Base-by-base conservation (phyloP, 352 stramenopile genomes). In the Pythium brachiatum region DNA sequence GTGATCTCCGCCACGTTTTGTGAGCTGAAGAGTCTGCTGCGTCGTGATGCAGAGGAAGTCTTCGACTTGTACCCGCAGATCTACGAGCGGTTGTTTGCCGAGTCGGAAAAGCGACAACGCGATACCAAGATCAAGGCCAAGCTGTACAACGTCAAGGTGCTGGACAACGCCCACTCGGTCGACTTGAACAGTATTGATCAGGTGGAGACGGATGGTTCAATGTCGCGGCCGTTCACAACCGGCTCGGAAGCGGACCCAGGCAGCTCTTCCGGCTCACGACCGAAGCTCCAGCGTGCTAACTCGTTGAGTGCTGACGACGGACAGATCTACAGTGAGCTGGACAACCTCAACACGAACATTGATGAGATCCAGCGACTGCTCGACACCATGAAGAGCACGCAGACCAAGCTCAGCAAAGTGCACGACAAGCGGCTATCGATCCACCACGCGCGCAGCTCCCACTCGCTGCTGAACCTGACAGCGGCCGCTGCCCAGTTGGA, bases 131-230 rank as follows among this genome's bases (percentile, higher is more conserved):
- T 73, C 18, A 78, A 80, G 57, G 71, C 70, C 21, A 74, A 68
- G 11, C 57, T 86, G 13, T 81, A 76, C 62, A 82, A 81, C 50
- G 75, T 88, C 20, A 82, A 83, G 48, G 73, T 88, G n/a, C 71
- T 88, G n/a, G 79, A 88, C 52, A 88, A 88, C 15, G 74, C 75
- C 1, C 79, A 88, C 51, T 72, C 73, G 16, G 76, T 88, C 6
- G 75, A 85, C 26, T 74, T 83, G 47, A 83, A 69, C 39, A 76
- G 69, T 34, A 81, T 88, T 32, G 75, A 81, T 34, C 68, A 88
- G 15, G 60, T 57, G 13, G 55, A 57, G 18, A 21, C 21, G 16
- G 73, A 60, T 34, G 64, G 63, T 43, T 51, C 52, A 18, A 72
- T 69, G 18, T 53, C 65, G 9, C 58, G 79, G 39, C 60, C 70